A percentile compares a stretch with the other conserved stretches of the same genome.
These are phyloP conservation scores for Marchantia polymorpha DNA, from an alignment of 225 moss, liverwort and hornwort species.

Conservation along the genomic window DNA sequence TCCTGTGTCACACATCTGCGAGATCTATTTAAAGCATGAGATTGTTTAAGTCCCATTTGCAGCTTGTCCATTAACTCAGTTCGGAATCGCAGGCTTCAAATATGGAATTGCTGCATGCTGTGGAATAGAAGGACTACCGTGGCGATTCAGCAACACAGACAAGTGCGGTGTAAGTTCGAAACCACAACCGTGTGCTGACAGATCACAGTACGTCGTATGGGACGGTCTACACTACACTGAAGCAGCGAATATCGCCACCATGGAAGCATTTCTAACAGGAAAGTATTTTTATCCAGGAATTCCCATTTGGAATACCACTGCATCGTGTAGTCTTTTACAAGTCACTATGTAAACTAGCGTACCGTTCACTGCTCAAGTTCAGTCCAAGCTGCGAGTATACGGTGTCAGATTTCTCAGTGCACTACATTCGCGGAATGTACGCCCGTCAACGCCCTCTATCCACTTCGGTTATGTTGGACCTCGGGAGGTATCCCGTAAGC, in stretches of 20 bases:
- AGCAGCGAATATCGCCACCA: constrained; percentile 47
- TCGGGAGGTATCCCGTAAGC: too few species aligned
- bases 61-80: background rate
- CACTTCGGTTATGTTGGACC: too few species aligned
- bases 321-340: too few species aligned
- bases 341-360: too few species aligned
- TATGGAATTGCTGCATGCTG: constrained; percentile 52
- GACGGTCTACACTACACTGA: constrained; percentile 66
- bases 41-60: too few species aligned
- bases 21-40: too few species aligned
- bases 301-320: background rate
- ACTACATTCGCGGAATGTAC: too few species aligned
- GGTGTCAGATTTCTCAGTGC: too few species aligned
- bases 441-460: too few species aligned
- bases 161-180: constrained; percentile 13
- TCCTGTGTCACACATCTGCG: too few species aligned
- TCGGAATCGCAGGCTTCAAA: constrained; percentile 46
- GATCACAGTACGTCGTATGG: constrained; percentile 46
- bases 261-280: constrained; percentile 49
- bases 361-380: too few species aligned
- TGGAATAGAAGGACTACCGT: constrained; percentile 47
- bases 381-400: too few species aligned
- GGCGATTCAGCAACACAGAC: constrained; percentile 24
- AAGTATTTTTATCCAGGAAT: constrained; percentile 28
- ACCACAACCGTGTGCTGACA: constrained; percentile 43